Conservation (phyloP, 495 filamentous ascomycete genomes). For the Podospora fimiseda region DNA sequence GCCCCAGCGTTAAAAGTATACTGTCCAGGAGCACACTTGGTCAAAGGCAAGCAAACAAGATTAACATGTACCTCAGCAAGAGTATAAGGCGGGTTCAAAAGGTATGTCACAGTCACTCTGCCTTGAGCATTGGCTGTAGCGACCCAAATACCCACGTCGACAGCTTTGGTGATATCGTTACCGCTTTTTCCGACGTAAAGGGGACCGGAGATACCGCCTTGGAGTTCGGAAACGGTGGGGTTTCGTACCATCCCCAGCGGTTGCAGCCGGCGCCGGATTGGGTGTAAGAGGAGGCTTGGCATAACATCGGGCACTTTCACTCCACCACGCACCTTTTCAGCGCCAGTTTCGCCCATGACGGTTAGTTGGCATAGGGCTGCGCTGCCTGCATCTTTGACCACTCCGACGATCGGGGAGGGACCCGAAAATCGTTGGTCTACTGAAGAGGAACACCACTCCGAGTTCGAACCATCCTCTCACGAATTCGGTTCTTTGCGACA, state of each 20-base stretch:
- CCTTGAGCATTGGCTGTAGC: conserved; percentile 13
- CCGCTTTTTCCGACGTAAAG: conserved; percentile 23
- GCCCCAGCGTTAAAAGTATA: conserved; percentile 13
- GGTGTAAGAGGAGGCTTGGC: conserved; percentile 57
- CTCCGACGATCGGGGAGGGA: conserved; percentile 26
- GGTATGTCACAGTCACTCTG: conserved; percentile 19
- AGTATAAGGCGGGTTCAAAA: conserved; percentile 9
- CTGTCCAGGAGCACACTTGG: conserved; percentile 21
- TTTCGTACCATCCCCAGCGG: conserved; percentile 23
- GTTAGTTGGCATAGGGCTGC: conserved; percentile 16
- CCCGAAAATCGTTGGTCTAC: conserved; percentile 60
- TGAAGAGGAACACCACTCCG: conserved; percentile 56
- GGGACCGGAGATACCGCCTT: conserved; percentile 16
- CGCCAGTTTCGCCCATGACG: conserved; percentile 20
- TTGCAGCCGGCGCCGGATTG: conserved; percentile 17
- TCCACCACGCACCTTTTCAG: conserved; percentile 35
- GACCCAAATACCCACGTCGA: conserved; percentile 17
- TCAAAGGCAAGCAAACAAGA: conserved; percentile 11
- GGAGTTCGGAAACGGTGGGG: conserved; percentile 16
- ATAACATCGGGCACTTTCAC: conserved; percentile 54
- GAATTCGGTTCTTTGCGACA: conserved; percentile 6
- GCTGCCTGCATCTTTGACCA: conserved; percentile 3
- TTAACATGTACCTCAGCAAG: conserved; percentile 20
- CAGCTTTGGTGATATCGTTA: conserved; percentile 25
- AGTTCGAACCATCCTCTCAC: conserved; percentile 48